Evolutionary conservation across 345 rosid species (phyloP).

Genomic region (Cardamine resedifolia): DNA sequence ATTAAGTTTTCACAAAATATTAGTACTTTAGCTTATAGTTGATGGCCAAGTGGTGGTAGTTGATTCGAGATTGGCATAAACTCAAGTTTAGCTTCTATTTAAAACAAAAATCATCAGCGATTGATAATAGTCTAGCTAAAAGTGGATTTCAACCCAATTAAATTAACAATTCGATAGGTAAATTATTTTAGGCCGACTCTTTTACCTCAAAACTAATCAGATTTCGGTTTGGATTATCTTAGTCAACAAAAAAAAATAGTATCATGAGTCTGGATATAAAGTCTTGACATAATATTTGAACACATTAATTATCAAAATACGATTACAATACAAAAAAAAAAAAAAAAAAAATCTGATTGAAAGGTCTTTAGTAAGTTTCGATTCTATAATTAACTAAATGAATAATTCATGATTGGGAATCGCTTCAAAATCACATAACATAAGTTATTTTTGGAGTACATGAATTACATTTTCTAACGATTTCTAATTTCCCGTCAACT

Average conservation of each 20-base stretch:
- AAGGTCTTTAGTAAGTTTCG: background rate
- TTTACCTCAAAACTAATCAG: background rate
- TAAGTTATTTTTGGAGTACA: background rate
- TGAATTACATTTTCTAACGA: background rate
- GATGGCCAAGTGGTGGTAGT: too few relatives aligned
- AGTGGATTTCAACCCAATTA: background rate
- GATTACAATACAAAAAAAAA: background rate
- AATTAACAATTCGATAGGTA: background rate
- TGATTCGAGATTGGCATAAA: background rate
- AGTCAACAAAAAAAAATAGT: background rate
- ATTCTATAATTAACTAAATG: background rate
- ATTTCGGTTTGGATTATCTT: background rate
- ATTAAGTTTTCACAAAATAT: background rate
- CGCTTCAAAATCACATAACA: constrained; percentile 1
- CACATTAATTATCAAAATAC: background rate
- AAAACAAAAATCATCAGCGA: background rate
- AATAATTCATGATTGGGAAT: background rate
- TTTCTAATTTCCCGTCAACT: constrained; percentile 17
- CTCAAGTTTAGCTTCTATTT: background rate
- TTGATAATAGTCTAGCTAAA: background rate
- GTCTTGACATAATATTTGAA: background rate
- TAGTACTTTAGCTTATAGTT: too few relatives aligned
- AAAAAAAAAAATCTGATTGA: background rate
- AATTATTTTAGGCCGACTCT: background rate
- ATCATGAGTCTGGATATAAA: background rate